Conservation (phyloP, 2,329 filamentous ascomycete species). For the Aspergillus brasiliensis region DNA sequence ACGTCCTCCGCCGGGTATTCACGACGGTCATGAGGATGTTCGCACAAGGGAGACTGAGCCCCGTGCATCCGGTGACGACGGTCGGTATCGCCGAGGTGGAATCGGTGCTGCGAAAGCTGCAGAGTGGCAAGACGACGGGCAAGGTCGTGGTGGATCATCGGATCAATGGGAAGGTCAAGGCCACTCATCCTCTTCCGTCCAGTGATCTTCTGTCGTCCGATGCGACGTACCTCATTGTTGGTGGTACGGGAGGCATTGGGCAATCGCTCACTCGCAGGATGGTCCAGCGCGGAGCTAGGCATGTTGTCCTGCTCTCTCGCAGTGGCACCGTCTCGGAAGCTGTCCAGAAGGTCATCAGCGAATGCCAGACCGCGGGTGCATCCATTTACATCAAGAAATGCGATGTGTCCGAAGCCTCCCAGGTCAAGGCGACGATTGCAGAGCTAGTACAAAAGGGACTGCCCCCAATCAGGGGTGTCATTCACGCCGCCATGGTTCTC, state of each 20-base stretch:
- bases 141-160: too few relatives aligned
- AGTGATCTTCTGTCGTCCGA: not conserved
- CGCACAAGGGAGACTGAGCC: rapidly evolving
- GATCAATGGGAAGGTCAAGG: too few relatives aligned
- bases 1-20: rapidly evolving
- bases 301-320: slow-evolving; percentile 24
- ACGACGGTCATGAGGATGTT: too few relatives aligned
- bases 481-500: slow-evolving; percentile 26
- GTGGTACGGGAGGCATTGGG: slow-evolving; percentile 37
- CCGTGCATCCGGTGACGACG: too few relatives aligned
- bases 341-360: too few relatives aligned
- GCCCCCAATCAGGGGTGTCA: slow-evolving; percentile 16
- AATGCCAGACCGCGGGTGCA: rapidly evolving
- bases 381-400: not conserved
- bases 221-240: slow-evolving; percentile 33
- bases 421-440: not conserved
- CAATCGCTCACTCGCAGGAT: slow-evolving; percentile 33
- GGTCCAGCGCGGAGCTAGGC: slow-evolving; percentile 33
- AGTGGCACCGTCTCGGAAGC: too few relatives aligned
- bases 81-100: too few relatives aligned
- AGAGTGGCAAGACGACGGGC: too few relatives aligned
- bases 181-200: not conserved
- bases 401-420: not conserved
- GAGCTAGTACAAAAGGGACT: not conserved
- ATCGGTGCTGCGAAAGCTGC: too few relatives aligned